phyloP scores from a whole-genome alignment of 2,329 filamentous ascomycete genomes.

The Diplodia scrobiculata region DNA sequence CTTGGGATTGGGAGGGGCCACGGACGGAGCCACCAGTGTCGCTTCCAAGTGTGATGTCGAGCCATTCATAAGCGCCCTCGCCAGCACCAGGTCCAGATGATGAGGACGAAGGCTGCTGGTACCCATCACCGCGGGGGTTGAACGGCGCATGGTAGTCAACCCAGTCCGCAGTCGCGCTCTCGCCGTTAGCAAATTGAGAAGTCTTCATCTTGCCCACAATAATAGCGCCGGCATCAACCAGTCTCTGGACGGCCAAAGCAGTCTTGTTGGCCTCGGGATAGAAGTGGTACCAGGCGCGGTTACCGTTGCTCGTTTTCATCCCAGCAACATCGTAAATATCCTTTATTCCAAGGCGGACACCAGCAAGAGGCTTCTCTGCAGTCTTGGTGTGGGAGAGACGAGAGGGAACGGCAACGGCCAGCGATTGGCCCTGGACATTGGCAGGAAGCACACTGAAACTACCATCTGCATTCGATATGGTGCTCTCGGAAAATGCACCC shows the following conservation, averaged over 20 bases:
- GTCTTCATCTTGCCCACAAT: slow-evolving; percentile 53
- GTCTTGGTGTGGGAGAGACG: slow-evolving; percentile 61
- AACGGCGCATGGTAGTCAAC: slow-evolving; percentile 50
- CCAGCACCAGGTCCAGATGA: slow-evolving; percentile 52
- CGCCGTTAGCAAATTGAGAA: slow-evolving; percentile 51
- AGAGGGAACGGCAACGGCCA: slow-evolving; percentile 60
- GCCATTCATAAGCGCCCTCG: slow-evolving; percentile 51
- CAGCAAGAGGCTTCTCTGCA: slow-evolving; percentile 59
- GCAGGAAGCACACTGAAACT: slow-evolving; percentile 51
- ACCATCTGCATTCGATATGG: slow-evolving; percentile 45
- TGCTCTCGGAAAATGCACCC: slow-evolving; percentile 54
- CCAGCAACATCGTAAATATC: slow-evolving; percentile 64
- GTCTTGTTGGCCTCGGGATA: slow-evolving; percentile 53
- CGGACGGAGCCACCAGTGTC: slow-evolving; percentile 57
- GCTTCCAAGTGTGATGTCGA: slow-evolving; percentile 55
- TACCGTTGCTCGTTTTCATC: slow-evolving; percentile 59
- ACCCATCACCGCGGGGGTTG: slow-evolving; percentile 51
- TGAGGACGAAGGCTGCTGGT: slow-evolving; percentile 52
- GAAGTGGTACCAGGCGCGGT: slow-evolving; percentile 60
- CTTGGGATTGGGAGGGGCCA: slow-evolving; percentile 52
- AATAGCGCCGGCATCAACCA: slow-evolving; percentile 63
- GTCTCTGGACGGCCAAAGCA: slow-evolving; percentile 54
- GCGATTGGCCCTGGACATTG: slow-evolving; percentile 48
- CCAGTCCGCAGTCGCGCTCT: slow-evolving; percentile 56
- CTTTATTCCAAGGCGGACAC: slow-evolving; percentile 64